These are phyloP conservation scores for Scedosporium minutisporum DNA, from an alignment of 2,329 filamentous ascomycete species.

Conservation along the genomic window DNA sequence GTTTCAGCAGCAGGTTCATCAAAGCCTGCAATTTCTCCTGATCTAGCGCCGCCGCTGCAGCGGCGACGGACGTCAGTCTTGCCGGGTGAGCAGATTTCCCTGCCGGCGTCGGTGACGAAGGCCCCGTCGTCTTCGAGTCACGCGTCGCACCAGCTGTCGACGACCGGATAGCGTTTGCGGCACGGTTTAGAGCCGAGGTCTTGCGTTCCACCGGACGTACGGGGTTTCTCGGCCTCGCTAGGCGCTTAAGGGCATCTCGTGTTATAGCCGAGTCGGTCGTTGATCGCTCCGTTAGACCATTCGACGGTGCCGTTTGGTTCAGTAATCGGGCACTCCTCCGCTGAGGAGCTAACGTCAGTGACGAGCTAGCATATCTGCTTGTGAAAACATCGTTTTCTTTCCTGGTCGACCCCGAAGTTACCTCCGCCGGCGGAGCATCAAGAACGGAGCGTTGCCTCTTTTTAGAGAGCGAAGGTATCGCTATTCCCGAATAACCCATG, in stretches of 20 bases:
- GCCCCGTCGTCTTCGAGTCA: background rate
- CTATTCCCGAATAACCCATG: slow-evolving; percentile 4
- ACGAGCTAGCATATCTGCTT: slow-evolving; percentile 6
- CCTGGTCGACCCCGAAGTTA: background rate
- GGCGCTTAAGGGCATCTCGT: slow-evolving; percentile 4
- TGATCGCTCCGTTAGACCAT: slow-evolving; percentile 5
- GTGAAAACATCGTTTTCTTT: slow-evolving; percentile 9
- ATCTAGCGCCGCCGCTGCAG: slow-evolving; percentile 1
- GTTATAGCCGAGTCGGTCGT: background rate
- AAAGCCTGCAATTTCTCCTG: slow-evolving; percentile 7
- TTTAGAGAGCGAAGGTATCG: background rate
- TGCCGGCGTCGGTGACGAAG: slow-evolving; percentile 1
- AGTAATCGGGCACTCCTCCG: slow-evolving; percentile 12
- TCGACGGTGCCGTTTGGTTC: slow-evolving; percentile 6
- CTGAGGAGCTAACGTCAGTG: slow-evolving; percentile 6
- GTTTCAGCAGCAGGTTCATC: slow-evolving; percentile 9
- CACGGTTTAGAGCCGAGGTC: slow-evolving; percentile 1
- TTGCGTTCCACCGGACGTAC: slow-evolving; percentile 4
- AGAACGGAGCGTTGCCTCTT: slow-evolving; percentile 7
- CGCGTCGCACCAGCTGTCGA: background rate
- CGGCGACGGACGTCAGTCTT: slow-evolving; percentile 2
- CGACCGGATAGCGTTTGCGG: background rate
- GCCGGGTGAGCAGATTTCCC: slow-evolving; percentile 1
- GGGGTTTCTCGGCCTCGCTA: slow-evolving; percentile 3
- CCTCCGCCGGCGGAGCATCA: slow-evolving; percentile 1